Evolutionary conservation across 2,329 filamentous ascomycete species (phyloP), one percentile per base, ranked within the genome.

Genomic region (Exophiala sp.): DNA sequence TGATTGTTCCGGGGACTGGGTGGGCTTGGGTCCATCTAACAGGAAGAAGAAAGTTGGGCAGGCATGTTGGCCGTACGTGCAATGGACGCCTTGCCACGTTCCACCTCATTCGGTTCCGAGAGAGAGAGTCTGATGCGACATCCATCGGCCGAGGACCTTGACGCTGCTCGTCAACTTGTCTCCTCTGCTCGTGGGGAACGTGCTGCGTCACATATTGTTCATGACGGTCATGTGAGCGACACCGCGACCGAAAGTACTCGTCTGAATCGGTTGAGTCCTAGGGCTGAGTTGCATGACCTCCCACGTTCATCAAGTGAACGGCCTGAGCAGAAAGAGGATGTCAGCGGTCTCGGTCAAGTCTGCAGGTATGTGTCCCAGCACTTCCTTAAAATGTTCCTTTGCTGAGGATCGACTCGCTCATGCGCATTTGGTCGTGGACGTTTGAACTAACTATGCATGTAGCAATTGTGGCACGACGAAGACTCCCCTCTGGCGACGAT

Each of bases 401-500:
- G 24, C n/a, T n/a, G n/a, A n/a, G n/a, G n/a, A n/a, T n/a, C n/a
- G n/a, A n/a, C n/a, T n/a, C n/a, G 14, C 16, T 18, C 34, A 37
- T 19, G 4, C 34, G 18, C 34, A 6, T 13, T 6, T 13, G 9
- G 10, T 18, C 7, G 13, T 18, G 13, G 13, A 21, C 13, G 9
- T 22, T 23, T 13, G 24, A 9, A 43, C 42, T 47, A 19, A 52
- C 47, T 19, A 21, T n/a, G 11, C 19, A 9, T 54, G 46, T 58
- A 98, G 93, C 66, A 98, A 98, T 69, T 98, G 93, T 66, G 85
- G 85, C 50, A 97, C 93, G 13, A 96, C 89, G 45, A 83, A 86
- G 66, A 98, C 93, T 40, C 93, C 93, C 19, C 72, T 98, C 30
- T 98, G 93, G 93, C 82, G 93, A 65, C 81, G 93, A 63, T 95